phyloP scores from a whole-genome alignment of 75 land plant species.

The Sequoiadendron giganteum region DNA sequence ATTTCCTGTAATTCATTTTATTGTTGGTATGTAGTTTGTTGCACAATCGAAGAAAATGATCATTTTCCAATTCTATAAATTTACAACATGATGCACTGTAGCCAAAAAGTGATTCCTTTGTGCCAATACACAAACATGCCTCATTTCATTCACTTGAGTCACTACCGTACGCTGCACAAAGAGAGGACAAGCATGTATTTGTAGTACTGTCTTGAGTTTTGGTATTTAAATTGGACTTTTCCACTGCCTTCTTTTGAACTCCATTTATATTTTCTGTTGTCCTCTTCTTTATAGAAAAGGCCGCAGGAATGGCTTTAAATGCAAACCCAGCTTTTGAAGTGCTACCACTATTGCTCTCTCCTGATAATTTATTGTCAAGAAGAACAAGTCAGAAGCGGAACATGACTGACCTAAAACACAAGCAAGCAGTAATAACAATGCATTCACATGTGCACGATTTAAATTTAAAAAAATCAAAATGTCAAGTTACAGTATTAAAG shows the following conservation, averaged over 20 bases:
- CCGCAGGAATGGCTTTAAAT: not conserved
- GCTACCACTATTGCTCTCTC: not conserved
- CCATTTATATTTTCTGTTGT: not conserved
- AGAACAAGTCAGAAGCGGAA: not conserved
- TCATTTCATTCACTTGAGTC: conserved; percentile 4
- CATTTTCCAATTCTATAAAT: too few species aligned
- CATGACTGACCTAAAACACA: not conserved
- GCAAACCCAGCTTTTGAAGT: conserved; percentile 6
- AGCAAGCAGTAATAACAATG: not conserved
- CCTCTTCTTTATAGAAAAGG: conserved; percentile 10
- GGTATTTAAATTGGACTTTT: not conserved
- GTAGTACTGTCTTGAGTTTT: not conserved
- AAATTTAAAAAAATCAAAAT: not conserved
- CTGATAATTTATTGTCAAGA: not conserved
- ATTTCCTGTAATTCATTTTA: too few species aligned
- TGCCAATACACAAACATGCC: not conserved
- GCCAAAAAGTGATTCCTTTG: too few species aligned
- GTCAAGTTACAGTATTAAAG: not conserved
- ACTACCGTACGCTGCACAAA: conserved; percentile 11
- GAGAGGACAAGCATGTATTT: not conserved
- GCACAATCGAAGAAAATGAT: too few species aligned
- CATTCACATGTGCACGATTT: not conserved
- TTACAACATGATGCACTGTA: too few species aligned
- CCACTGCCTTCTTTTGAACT: not conserved
- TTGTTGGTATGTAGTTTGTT: too few species aligned